Evolutionary conservation across 2,329 filamentous ascomycete species (phyloP).

Genomic region (Phymatotrichopsis omnivora): DNA sequence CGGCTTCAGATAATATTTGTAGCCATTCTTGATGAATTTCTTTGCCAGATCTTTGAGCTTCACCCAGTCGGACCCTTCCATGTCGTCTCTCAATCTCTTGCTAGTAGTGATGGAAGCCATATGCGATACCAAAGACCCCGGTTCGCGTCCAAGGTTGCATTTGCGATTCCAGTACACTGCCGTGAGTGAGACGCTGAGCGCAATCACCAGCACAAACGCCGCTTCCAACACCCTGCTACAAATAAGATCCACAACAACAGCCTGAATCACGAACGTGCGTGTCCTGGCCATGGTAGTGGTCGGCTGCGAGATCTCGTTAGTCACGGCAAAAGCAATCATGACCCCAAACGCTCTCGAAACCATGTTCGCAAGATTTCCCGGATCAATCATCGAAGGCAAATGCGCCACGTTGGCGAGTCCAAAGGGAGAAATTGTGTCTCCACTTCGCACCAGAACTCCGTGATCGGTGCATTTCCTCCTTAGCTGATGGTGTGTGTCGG

Average conservation of each 20-base stretch:
- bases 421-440: too few relatives aligned
- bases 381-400: conserved; percentile 9
- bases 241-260: conserved; percentile 1
- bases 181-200: background rate
- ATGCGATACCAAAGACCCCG: conserved; percentile 7
- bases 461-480: too few relatives aligned
- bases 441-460: too few relatives aligned
- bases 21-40: too few relatives aligned
- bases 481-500: too few relatives aligned
- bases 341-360: conserved; percentile 1
- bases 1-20: too few relatives aligned
- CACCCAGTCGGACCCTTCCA: conserved; percentile 6
- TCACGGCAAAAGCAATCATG: conserved; percentile 9
- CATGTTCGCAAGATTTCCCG: background rate
- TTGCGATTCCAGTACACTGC: background rate
- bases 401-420: conserved; percentile 2
- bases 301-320: conserved; percentile 4
- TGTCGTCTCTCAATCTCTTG: background rate
- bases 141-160: conserved; percentile 5
- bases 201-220: background rate
- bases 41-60: too few relatives aligned
- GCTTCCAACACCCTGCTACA: conserved; percentile 9
- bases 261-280: conserved; percentile 6
- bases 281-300: background rate
- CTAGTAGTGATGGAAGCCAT: conserved; percentile 10